Evolutionary conservation across 129 eudicot species (phyloP).

Genomic region (Flaveria ramosissima): DNA sequence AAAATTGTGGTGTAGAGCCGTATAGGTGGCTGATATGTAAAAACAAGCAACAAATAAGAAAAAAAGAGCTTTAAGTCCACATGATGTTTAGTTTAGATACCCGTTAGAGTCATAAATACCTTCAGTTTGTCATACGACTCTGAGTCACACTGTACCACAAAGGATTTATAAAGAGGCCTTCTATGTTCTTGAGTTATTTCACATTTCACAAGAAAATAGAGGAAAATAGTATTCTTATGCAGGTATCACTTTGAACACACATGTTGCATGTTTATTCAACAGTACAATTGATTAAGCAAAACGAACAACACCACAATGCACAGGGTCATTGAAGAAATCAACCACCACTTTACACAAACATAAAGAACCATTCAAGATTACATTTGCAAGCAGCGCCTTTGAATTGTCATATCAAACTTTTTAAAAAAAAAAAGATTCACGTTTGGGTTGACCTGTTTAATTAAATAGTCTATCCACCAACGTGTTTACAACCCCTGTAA

Average conservation of each 20-base stretch:
- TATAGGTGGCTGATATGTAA: too few species aligned
- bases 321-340: conserved; percentile 10
- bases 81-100: too few species aligned
- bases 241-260: neutral
- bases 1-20: too few species aligned
- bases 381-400: neutral
- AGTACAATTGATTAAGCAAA: conserved; percentile 6
- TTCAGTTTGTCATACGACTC: neutral
- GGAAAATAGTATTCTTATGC: neutral
- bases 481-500: neutral
- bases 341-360: conserved; percentile 13
- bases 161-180: neutral
- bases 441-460: too few species aligned
- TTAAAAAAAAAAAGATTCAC: too few species aligned
- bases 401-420: too few species aligned
- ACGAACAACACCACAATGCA: conserved; percentile 13
- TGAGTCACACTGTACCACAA: neutral
- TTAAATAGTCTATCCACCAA: too few species aligned
- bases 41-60: too few species aligned
- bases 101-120: neutral
- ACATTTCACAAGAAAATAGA: neutral
- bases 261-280: neutral
- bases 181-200: neutral
- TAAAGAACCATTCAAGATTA: neutral
- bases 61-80: too few species aligned